Conservation (phyloP, 2,329 filamentous ascomycete species). For the Tolypocladium endophyticum region DNA sequence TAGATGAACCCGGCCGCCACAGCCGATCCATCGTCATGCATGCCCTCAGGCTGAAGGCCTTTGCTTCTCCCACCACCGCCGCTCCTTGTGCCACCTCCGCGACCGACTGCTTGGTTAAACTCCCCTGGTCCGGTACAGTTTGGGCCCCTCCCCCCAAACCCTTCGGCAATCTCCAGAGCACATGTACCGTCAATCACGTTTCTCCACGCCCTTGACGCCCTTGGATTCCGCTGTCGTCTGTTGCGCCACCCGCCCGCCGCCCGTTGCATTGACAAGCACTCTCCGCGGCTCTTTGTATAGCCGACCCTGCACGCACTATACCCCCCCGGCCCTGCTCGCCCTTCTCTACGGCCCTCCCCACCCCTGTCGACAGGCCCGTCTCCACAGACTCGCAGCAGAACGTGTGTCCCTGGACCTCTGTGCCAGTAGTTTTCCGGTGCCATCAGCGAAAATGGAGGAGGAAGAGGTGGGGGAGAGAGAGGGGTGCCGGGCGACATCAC, state of each 20-base stretch:
- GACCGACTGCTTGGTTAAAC: not conserved
- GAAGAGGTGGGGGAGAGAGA: not conserved
- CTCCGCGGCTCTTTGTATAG: slow-evolving; percentile 12
- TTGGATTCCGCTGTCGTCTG: too few species aligned
- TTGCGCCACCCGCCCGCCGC: not conserved
- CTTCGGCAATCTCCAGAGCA: slow-evolving; percentile 1
- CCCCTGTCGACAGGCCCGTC: slow-evolving; percentile 11
- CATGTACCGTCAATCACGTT: not conserved
- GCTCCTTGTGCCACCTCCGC: not conserved
- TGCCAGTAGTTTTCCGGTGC: not conserved
- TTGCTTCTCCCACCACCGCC: not conserved
- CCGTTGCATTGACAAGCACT: slow-evolving; percentile 1
- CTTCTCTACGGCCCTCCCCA: not conserved
- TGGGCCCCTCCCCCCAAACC: not conserved
- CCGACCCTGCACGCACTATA: slow-evolving; percentile 18
- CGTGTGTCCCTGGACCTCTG: slow-evolving; percentile 5
- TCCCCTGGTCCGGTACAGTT: not conserved
- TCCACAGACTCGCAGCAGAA: slow-evolving; percentile 11
- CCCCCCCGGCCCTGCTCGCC: slow-evolving; percentile 7
- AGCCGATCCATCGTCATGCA: not conserved
- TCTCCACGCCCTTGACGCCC: slow-evolving; percentile 7
- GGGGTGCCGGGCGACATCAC: not conserved
- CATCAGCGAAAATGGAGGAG: not conserved
- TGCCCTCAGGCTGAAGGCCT: not conserved
- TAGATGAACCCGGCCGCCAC: not conserved